Conservation (phyloP, 306 rosid species). For the Sophora flavescens region DNA sequence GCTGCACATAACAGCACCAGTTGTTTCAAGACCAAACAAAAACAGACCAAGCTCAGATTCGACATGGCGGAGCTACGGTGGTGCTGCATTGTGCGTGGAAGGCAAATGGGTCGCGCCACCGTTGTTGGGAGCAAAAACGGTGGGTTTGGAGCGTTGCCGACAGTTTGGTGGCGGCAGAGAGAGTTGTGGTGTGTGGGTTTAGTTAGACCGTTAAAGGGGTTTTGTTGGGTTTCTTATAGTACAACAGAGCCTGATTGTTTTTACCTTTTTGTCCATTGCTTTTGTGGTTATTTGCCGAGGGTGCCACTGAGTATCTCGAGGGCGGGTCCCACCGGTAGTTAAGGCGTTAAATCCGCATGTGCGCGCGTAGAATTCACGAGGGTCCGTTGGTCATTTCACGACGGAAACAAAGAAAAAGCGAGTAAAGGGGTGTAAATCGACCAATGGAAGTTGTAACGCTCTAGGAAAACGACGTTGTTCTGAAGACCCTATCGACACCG, state of each 20-base stretch:
- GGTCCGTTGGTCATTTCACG: constrained; percentile 46
- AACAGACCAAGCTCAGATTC: constrained; percentile 13
- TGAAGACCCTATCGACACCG: background rate
- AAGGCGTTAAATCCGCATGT: constrained; percentile 76
- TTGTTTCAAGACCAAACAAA: constrained; percentile 32
- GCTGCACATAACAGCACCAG: constrained; percentile 45
- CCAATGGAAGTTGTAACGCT: background rate
- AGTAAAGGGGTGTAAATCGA: too few species aligned
- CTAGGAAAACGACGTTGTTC: background rate
- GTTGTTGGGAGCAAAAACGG: background rate
- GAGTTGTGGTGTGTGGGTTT: constrained; percentile 17
- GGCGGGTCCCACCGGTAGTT: constrained; percentile 68
- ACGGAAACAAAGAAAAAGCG: background rate
- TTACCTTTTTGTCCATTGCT: constrained; percentile 33
- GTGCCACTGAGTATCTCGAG: constrained; percentile 42
- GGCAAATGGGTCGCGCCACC: constrained; percentile 18
- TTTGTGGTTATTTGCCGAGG: constrained; percentile 46
- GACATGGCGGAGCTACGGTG: constrained; percentile 33
- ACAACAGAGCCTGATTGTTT: background rate
- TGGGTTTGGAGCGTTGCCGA: constrained; percentile 55
- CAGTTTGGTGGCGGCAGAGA: constrained; percentile 58
- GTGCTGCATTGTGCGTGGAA: constrained; percentile 62
- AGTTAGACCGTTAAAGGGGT: constrained; percentile 50
- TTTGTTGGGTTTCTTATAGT: constrained; percentile 50
- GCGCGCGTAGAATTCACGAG: constrained; percentile 42